A percentile compares a stretch with the other conserved stretches of the same genome.
These are phyloP conservation scores for Ajuga chamaepitys DNA, from an alignment of 257 asterid species.

Conservation along the genomic window DNA sequence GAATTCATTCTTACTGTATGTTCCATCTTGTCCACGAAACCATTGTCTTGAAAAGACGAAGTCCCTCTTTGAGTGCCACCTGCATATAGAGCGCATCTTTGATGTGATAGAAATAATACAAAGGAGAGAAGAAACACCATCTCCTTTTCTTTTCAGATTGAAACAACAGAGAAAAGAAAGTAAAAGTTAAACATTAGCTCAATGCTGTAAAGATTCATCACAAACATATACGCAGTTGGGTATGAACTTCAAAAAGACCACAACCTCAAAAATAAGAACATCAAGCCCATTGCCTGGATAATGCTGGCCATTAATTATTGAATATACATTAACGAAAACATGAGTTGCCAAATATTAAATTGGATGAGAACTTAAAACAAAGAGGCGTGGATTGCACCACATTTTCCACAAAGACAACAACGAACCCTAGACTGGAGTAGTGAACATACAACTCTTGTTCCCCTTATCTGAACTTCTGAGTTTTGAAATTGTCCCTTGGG, in stretches of 20 bases:
- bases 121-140: constrained; percentile 10
- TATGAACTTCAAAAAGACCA: not conserved
- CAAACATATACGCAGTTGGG: not conserved
- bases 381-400: no score
- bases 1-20: constrained; percentile 62
- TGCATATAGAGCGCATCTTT: constrained; percentile 27
- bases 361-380: not conserved
- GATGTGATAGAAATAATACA: constrained; percentile 6
- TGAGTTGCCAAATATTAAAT: not conserved
- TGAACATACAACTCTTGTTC: no score
- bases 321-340: not conserved
- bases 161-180: not conserved
- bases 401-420: no score
- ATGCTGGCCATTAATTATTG: not conserved
- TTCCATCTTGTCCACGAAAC: constrained; percentile 98
- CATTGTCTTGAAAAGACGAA: constrained; percentile 94
- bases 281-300: not conserved
- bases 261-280: constrained; percentile 3
- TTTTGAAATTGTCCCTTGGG: no score
- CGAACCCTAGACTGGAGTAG: no score
- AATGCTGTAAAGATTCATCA: not conserved
- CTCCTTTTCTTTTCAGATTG: not conserved
- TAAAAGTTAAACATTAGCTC: not conserved
- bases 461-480: no score
- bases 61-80: constrained; percentile 93